Evolutionary conservation across 2,329 filamentous ascomycete genomes (phyloP).

Genomic region (Cryphonectria carpinicola): DNA sequence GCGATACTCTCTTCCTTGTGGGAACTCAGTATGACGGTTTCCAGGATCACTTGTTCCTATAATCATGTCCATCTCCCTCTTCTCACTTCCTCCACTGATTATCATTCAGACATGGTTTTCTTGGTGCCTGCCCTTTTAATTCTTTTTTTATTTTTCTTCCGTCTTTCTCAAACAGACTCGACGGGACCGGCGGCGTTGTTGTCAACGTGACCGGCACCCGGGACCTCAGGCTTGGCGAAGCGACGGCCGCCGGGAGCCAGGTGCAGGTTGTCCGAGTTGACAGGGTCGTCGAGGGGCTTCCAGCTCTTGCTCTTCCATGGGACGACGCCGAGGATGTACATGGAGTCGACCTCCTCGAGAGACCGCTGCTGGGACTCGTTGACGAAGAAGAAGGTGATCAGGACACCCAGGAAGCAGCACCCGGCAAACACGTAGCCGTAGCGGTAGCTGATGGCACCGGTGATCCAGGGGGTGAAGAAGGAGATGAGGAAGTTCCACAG

Average conservation of each 20-base stretch:
- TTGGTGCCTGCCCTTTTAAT: background rate
- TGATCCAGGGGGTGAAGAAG: constrained; percentile 72
- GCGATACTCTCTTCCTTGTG: background rate
- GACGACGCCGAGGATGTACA: constrained; percentile 63
- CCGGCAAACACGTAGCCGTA: constrained; percentile 69
- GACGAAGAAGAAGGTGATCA: constrained; percentile 69
- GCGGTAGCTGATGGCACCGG: constrained; percentile 60
- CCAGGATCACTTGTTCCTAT: background rate
- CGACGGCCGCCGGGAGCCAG: constrained; percentile 24
- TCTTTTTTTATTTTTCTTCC: background rate
- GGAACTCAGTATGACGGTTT: background rate
- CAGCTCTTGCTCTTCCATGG: constrained; percentile 59
- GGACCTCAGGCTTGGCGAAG: constrained; percentile 25
- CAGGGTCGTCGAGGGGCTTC: constrained; percentile 35
- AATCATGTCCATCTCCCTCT: background rate
- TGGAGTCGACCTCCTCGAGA: constrained; percentile 69
- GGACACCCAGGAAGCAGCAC: constrained; percentile 60
- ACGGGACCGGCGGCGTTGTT: constrained; percentile 17
- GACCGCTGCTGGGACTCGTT: constrained; percentile 65
- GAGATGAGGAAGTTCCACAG: constrained; percentile 66
- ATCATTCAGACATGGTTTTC: background rate
- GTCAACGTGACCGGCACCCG: constrained; percentile 24
- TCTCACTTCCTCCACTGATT: background rate
- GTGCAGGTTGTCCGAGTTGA: constrained; percentile 28
- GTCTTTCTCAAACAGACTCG: constrained; percentile 17